These are phyloP conservation scores for Striga asiatica DNA, from an alignment of 257 asterid genomes.

Conservation along the genomic window DNA sequence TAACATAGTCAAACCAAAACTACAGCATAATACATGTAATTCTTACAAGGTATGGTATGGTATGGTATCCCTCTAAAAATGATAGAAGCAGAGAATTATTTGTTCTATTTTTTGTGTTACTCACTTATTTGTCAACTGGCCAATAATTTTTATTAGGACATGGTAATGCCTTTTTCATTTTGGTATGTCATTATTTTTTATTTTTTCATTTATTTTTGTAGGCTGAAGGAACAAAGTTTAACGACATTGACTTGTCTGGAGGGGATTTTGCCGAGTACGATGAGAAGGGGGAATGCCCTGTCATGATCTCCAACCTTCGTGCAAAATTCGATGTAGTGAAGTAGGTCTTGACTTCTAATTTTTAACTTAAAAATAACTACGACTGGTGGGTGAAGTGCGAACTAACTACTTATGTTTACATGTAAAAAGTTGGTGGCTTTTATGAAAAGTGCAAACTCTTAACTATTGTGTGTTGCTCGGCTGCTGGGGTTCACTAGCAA, in stretches of 20 bases:
- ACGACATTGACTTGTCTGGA: conserved; percentile 57
- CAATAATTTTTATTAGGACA: no score
- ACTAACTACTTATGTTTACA: background rate
- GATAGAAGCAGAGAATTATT: background rate
- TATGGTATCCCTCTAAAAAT: background rate
- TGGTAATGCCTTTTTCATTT: background rate
- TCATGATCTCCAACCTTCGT: conserved; percentile 70
- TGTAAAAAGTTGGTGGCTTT: background rate
- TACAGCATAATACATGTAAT: no score
- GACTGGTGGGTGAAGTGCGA: background rate
- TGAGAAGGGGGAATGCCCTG: conserved; percentile 88
- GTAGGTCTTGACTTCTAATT: conserved; percentile 20
- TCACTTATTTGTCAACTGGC: background rate
- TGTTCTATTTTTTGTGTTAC: background rate
- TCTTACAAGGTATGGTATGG: no score
- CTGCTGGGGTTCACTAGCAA: background rate
- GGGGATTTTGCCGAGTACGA: conserved; percentile 78
- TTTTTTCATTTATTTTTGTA: conserved; percentile 20
- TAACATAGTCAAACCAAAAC: background rate
- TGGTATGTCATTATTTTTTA: no score
- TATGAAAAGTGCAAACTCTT: background rate
- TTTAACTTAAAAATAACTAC: background rate
- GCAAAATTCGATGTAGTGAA: conserved; percentile 48
- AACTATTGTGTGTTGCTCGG: conserved; percentile 9
- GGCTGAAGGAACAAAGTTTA: conserved; percentile 66